Evolutionary conservation across 208 protist species (phyloP), one percentile per base, ranked within the genome.

Genomic region (Vickermania ingenoplastis): DNA sequence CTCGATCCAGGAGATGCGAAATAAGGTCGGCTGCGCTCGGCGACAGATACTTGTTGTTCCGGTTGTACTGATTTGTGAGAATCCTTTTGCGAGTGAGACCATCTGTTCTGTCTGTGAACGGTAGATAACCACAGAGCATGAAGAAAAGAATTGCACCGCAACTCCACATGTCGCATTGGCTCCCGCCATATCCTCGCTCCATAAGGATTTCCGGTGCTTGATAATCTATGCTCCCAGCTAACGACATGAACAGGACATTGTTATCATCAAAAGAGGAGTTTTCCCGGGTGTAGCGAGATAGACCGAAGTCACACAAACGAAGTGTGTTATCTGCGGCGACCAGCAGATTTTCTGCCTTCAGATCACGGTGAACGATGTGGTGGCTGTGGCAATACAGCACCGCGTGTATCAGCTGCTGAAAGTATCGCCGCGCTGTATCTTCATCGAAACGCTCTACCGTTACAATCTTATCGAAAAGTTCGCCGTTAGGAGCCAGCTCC

Each of bases 111-210:
- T 92, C 89, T 29, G 84, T 97, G 70, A 99, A 99, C 48, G 98
- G 98, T 11, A 99, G 79, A 69, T 95, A 92, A 31, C 97, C 97
- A 62, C 92, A 97, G 1, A 99, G 73, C 79, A 99, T 95, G 31
- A 98, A 98, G 74, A 96, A 99, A 0, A 99, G 75, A 57, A 99
- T 97, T 17, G 97, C 95, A 25, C 97, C 97, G 51, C 96, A 96
- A 63, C 89, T 97, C 97, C 97, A 99, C 73, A 99, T 90, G 71
- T 99, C 97, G 41, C 96, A 95, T 61, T 86, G 67, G 55, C 75
- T 82, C 17, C 96, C 96, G 49, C 97, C 82, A 67, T 98, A 98
- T 17, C 91, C 91, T 13, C 80, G 64, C 63, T 91, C 84, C 65
- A 81, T 79, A 31, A 96, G 73, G 51, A 96, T 77, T 68, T 96